These are phyloP conservation scores for Chloranthus sessilifolius DNA, from an alignment of 164 flowering plant genomes.

Conservation along the genomic window DNA sequence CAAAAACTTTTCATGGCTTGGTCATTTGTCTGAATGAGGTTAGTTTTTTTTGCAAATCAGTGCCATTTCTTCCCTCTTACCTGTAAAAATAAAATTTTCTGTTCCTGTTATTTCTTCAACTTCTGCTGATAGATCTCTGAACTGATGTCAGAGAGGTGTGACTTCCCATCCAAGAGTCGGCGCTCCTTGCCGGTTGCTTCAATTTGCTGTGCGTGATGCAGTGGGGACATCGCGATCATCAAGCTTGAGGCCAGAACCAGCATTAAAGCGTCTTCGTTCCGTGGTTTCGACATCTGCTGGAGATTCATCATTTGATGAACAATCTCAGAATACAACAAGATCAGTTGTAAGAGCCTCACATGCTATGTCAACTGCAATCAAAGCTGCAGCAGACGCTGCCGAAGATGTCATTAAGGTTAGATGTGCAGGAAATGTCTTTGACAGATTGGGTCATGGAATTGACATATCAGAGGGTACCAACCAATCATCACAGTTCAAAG, in stretches of 20 bases:
- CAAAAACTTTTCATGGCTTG: no score
- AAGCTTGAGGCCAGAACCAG: constrained; percentile 33
- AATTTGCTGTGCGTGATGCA: constrained; percentile 94
- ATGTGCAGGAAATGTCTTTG: constrained; percentile 65
- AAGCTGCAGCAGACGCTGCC: constrained; percentile 89
- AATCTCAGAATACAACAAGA: constrained; percentile 31
- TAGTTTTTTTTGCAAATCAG: no score
- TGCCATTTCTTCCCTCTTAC: constrained; percentile 4
- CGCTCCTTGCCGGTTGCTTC: constrained; percentile 81
- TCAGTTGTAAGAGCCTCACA: constrained; percentile 50
- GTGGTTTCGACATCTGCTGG: constrained; percentile 63
- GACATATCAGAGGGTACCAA: constrained; percentile 25
- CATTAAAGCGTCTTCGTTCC: constrained; percentile 74
- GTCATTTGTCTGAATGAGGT: no score
- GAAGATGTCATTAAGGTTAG: constrained; percentile 58
- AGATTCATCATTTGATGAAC: constrained; percentile 30
- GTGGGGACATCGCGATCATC: constrained; percentile 52
- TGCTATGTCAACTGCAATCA: constrained; percentile 60
- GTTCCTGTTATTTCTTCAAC: background rate
- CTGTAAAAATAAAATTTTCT: background rate
- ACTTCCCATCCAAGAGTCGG: constrained; percentile 28
- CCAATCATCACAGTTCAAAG: constrained; percentile 18
- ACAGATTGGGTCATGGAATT: constrained; percentile 54
- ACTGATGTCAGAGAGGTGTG: constrained; percentile 43
- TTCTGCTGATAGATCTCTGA: constrained; percentile 10